These are phyloP conservation scores for Sicyos baderoa DNA, from an alignment of 306 rosid species.

Conservation along the genomic window DNA sequence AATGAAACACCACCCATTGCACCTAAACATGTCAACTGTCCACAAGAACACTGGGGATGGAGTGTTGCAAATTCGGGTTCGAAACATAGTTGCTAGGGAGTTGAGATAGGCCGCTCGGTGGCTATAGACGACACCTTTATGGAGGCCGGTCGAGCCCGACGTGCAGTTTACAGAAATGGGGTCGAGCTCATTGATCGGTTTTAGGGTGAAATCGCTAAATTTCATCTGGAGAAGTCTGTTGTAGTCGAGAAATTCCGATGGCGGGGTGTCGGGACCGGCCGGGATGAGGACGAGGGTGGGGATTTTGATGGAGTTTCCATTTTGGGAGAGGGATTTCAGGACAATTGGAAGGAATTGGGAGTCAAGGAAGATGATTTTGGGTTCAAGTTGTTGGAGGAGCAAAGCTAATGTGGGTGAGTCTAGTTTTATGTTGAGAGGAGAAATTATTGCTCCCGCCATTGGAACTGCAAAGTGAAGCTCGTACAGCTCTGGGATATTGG, in stretches of 20 bases:
- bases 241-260: slow-evolving; percentile 27
- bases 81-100: slow-evolving; percentile 46
- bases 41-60: slow-evolving; percentile 53
- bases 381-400: slow-evolving; percentile 44
- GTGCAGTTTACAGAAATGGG: slow-evolving; percentile 77
- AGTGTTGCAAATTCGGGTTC: slow-evolving; percentile 26
- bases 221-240: slow-evolving; percentile 31
- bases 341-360: slow-evolving; percentile 38
- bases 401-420: slow-evolving; percentile 42
- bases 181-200: slow-evolving; percentile 37
- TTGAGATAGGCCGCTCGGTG: slow-evolving; percentile 63
- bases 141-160: slow-evolving; percentile 76
- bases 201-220: slow-evolving; percentile 23
- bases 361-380: slow-evolving; percentile 56
- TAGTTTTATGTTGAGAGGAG: slow-evolving; percentile 51
- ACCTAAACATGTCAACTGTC: slow-evolving; percentile 95
- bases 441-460: slow-evolving; percentile 73
- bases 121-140: slow-evolving; percentile 73
- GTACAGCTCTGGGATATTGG: slow-evolving; percentile 63
- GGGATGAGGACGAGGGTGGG: slow-evolving; percentile 51
- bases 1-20: slow-evolving; percentile 81
- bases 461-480: slow-evolving; percentile 80
- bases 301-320: slow-evolving; percentile 26
- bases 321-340: slow-evolving; percentile 29
- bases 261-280: slow-evolving; percentile 16